phyloP scores from a whole-genome alignment of 306 rosid species.

The Cucurbita moschata region DNA sequence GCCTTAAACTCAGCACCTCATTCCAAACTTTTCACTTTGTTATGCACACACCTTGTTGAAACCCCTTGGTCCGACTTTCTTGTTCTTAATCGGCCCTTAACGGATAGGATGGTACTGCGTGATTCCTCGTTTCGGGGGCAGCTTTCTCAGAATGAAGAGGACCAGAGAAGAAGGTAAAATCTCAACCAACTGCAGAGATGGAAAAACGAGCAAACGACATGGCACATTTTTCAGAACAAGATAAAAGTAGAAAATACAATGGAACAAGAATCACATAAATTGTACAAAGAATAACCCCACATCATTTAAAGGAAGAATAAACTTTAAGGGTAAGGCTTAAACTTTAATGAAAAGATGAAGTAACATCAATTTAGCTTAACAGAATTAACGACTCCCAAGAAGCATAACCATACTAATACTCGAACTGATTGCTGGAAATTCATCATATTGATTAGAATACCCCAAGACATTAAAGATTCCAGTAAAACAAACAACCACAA shows the following conservation, averaged over 20 bases:
- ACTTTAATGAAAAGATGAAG: not conserved
- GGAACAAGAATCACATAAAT: not conserved
- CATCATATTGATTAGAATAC: not conserved
- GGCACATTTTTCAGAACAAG: not conserved
- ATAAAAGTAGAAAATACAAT: not conserved
- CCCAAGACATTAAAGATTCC: not conserved
- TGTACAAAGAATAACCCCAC: not conserved
- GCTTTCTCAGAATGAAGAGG: slow-evolving; percentile 43
- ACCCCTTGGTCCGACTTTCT: not conserved
- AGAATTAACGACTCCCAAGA: not conserved
- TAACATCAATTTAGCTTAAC: not conserved
- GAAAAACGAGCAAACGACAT: not conserved
- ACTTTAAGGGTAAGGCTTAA: not conserved
- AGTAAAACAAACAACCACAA: not conserved
- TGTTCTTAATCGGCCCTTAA: slow-evolving; percentile 6
- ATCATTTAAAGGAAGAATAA: not conserved
- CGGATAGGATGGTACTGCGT: slow-evolving; percentile 52
- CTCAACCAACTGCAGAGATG: slow-evolving; percentile 31
- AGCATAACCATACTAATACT: not conserved
- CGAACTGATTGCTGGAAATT: no score
- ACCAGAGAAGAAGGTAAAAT: slow-evolving; percentile 44
- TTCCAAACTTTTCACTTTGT: not conserved
- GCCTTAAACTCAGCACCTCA: not conserved
- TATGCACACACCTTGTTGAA: not conserved
- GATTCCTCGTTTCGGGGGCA: slow-evolving; percentile 53